These are phyloP conservation scores for Solanum sejunctum DNA, from an alignment of 257 asterid genomes.

Conservation along the genomic window DNA sequence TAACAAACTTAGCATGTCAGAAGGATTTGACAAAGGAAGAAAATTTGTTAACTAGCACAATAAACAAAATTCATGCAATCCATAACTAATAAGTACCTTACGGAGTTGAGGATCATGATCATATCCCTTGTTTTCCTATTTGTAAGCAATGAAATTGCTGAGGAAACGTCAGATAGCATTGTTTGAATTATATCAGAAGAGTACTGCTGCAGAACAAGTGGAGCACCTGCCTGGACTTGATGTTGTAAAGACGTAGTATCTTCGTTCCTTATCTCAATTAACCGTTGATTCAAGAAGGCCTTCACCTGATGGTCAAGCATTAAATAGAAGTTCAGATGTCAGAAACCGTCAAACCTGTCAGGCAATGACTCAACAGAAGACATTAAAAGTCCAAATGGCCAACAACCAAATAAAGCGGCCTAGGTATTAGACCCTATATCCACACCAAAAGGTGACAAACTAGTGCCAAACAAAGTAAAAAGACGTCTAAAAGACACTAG, in stretches of 20 bases:
- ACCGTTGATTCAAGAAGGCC: conserved; percentile 81
- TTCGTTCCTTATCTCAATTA: conserved; percentile 68
- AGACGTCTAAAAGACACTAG: not conserved
- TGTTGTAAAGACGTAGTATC: conserved; percentile 83
- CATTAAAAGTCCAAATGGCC: not conserved
- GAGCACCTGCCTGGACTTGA: conserved; percentile 94
- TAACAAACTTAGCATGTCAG: not conserved
- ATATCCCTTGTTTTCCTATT: conserved; percentile 83
- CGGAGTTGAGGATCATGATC: conserved; percentile 91
- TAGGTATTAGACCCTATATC: not conserved
- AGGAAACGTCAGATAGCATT: conserved; percentile 59
- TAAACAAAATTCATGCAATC: not conserved
- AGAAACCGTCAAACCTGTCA: conserved; percentile 4
- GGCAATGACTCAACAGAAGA: not conserved
- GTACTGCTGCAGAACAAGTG: conserved; percentile 82
- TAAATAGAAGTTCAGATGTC: conserved; percentile 6
- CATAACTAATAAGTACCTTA: conserved; percentile 36
- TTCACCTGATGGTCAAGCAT: conserved; percentile 41
- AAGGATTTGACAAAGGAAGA: not conserved
- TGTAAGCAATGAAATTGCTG: conserved; percentile 61
- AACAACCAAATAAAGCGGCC: not conserved
- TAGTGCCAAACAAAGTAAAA: not conserved
- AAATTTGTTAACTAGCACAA: not conserved
- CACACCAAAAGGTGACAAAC: not conserved
- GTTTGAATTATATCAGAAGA: conserved; percentile 51